phyloP scores from a whole-genome alignment of 1,284 basidiomycete genomes.

The Microstroma glucosiphilum region DNA sequence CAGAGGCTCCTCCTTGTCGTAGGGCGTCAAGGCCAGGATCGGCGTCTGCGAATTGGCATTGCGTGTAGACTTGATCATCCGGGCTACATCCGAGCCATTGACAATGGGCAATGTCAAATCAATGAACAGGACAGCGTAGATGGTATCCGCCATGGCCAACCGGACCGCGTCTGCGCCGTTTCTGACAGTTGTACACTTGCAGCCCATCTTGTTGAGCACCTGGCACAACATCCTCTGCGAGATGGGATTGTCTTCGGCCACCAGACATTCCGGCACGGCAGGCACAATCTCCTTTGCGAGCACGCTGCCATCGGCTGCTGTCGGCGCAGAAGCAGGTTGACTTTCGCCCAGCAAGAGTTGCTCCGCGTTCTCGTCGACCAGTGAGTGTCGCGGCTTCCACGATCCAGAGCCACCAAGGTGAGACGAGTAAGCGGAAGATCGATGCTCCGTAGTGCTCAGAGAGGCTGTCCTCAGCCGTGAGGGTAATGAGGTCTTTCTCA shows the following conservation, averaged over 20 bases:
- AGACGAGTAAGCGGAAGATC: too few relatives aligned
- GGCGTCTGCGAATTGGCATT: slow-evolving; percentile 80
- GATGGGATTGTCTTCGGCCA: slow-evolving; percentile 93
- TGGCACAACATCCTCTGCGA: slow-evolving; percentile 65
- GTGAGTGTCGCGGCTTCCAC: too few relatives aligned
- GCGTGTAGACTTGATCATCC: slow-evolving; percentile 89
- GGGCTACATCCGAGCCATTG: slow-evolving; percentile 82
- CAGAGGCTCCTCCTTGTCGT: slow-evolving; percentile 34
- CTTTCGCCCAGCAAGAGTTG: too few relatives aligned
- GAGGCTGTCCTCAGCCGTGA: slow-evolving; percentile 80
- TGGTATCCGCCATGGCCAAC: slow-evolving; percentile 90
- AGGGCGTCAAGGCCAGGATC: slow-evolving; percentile 71
- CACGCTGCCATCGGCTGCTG: not conserved
- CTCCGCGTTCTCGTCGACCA: too few relatives aligned
- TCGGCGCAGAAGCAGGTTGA: not conserved
- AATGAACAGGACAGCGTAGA: slow-evolving; percentile 68
- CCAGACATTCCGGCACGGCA: slow-evolving; percentile 70
- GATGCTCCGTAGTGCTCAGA: slow-evolving; percentile 49
- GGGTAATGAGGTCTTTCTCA: slow-evolving; percentile 76
- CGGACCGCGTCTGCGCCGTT: slow-evolving; percentile 95
- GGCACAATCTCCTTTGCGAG: slow-evolving; percentile 16
- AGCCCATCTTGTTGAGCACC: slow-evolving; percentile 80
- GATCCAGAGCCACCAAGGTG: too few relatives aligned
- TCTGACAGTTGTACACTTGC: slow-evolving; percentile 83
- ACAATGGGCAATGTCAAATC: slow-evolving; percentile 85